Evolutionary conservation across 306 rosid genomes (phyloP), one percentile per base, ranked within the genome.

Genomic region (Sesbania bispinosa): DNA sequence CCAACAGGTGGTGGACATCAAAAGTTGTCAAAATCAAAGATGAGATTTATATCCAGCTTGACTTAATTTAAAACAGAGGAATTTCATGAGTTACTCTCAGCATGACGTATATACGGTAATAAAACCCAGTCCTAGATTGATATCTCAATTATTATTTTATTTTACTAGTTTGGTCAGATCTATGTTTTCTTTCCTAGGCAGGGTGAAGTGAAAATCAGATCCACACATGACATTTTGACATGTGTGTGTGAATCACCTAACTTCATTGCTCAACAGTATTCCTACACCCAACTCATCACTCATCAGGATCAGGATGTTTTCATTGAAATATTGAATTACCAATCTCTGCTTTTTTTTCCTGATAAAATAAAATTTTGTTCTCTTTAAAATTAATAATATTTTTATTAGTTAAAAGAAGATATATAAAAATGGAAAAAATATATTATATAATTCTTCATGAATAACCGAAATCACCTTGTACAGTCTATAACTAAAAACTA

Each of bases 11-110:
- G 64, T 5, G 52, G 69, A 26, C 71, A 73, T 77, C 2, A 8
- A 66, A 50, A 39, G 51, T 48, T 50, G 71, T 67, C 76, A 67
- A 29, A 60, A 79, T 59, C 79, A 74, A 74, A 51, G 79, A 30
- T 67, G 57, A 75, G 51, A 73, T 73, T 26, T 21, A 51, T 62
- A 51, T 73, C 33, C 59, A 46, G 0, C 70, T 73, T 78, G 41
- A 35, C 74, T 32, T 46, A 26, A 26, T n/a, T n/a, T n/a, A 33
- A 55, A 46, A 6, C 3, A 2, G 16, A 23, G 54, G 14, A 10
- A 52, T 60, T 39, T 73, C 27, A 45, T 6, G 7, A 6, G 71
- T 26, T 67, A 16, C 11, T 51, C 39, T 75, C 67, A 27, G 38
- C 67, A 46, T 66, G 59, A 66, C 45, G 29, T n/a, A 32, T 6